Evolutionary conservation across 2,329 filamentous ascomycete genomes (phyloP), one percentile per base, ranked within the genome.

Genomic region (Epicoccum sorghinum): DNA sequence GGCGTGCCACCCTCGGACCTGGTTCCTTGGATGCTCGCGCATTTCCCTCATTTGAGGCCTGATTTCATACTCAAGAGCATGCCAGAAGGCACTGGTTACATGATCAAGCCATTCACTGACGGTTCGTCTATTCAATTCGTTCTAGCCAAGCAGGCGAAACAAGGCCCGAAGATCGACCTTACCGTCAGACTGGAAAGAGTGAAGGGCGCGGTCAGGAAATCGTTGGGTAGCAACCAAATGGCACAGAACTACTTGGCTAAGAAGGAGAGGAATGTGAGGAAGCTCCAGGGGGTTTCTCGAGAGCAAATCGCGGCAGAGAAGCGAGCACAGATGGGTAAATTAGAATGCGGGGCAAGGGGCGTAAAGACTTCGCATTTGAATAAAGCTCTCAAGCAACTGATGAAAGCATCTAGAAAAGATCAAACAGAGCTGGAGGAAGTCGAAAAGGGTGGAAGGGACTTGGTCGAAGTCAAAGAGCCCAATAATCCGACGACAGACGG

Each of bases 1-100:
- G 18, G 18, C 18, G 18, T 18, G 18, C 18, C 18, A 18, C 18
- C 18, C 18, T 18, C 18, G 18, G 27, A 29, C 27, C 9, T 29
- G 9, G 9, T 29, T 6, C 27, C 27, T 7, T 71, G 66, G 62
- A 45, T 66, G 37, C 63, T 67, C 27, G 18, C 53, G 8, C 61
- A 66, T 38, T 72, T 67, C 27, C 68, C 70, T 2, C 69, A 72
- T 36, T 25, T 72, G 25, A 61, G 67, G 22, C 68, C 69, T 1
- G 69, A 73, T 46, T 65, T 71, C 24, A 68, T 73, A 7, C 25
- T 66, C 27, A 68, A 65, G 41, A 53, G 47, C 18, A 72, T 73
- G 70, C 70, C 69, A 0, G 30, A 59, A 33, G 61, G 58, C 9
- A 61, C 68, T 0, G 18, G 13, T 2, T 68, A 52, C 18, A 4